Evolutionary conservation across 257 asterid species (phyloP).

Genomic region (Vinca minor): DNA sequence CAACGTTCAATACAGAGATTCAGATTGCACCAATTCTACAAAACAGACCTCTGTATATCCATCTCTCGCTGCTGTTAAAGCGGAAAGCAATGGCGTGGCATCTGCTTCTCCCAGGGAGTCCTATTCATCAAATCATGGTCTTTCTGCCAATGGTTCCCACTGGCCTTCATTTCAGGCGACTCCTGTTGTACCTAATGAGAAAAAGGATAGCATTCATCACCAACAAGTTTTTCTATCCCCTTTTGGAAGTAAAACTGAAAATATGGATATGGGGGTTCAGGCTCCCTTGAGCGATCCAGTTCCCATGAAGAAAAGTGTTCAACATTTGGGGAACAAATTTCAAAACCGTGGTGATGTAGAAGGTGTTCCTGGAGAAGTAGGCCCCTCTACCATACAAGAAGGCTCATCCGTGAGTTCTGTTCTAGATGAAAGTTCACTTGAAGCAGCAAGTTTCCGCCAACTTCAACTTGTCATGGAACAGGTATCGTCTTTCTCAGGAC

Average conservation of each 20-base stretch:
- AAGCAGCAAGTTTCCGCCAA: slow-evolving; percentile 64
- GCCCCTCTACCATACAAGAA: slow-evolving; percentile 42
- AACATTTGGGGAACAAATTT: slow-evolving; percentile 25
- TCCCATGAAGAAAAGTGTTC: slow-evolving; percentile 23
- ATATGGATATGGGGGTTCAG: slow-evolving; percentile 22
- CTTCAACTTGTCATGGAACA: slow-evolving; percentile 69
- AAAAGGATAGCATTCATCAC: slow-evolving; percentile 22
- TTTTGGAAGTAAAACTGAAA: slow-evolving; percentile 13
- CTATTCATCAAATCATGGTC: slow-evolving; percentile 36
- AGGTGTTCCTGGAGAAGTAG: slow-evolving; percentile 44
- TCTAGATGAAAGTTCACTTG: slow-evolving; percentile 42
- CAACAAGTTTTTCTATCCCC: slow-evolving; percentile 21
- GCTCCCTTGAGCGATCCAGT: slow-evolving; percentile 28
- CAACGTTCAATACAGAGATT: slow-evolving; percentile 27
- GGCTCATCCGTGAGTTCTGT: slow-evolving; percentile 40
- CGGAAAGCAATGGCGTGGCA: slow-evolving; percentile 35
- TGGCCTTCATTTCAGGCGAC: slow-evolving; percentile 28
- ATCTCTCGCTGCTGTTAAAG: slow-evolving; percentile 34
- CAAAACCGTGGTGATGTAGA: slow-evolving; percentile 31
- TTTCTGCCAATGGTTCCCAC: slow-evolving; percentile 25
- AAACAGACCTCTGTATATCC: slow-evolving; percentile 32
- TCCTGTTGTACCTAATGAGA: slow-evolving; percentile 26
- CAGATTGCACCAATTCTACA: slow-evolving; percentile 39
- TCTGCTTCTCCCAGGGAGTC: slow-evolving; percentile 45
- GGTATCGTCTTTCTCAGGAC: slow-evolving; percentile 34